phyloP scores from a whole-genome alignment of 768 basidiomycete genomes.

The Postia placenta region DNA sequence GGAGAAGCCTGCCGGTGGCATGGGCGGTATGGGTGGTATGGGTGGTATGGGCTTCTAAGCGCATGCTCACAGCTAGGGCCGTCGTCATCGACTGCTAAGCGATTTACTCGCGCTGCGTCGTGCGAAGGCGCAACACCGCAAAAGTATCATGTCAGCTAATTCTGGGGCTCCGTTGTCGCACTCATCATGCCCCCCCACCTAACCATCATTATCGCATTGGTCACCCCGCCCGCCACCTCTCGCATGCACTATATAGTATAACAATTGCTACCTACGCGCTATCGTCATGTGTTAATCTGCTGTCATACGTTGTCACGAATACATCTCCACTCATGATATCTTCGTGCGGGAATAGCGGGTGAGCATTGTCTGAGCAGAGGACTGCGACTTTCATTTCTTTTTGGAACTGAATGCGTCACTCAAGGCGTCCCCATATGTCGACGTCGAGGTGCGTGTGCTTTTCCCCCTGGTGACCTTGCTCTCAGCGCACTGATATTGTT shows the following conservation, averaged over 20 bases:
- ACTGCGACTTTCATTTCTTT: too few relatives aligned
- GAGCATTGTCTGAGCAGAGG: too few relatives aligned
- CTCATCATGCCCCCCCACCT: background rate
- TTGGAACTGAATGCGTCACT: too few relatives aligned
- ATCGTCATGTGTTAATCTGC: background rate
- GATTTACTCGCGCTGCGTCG: too few relatives aligned
- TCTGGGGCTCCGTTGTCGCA: background rate
- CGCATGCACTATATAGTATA: background rate
- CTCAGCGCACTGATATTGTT: too few relatives aligned
- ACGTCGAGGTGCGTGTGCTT: too few relatives aligned
- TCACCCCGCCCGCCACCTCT: too few relatives aligned
- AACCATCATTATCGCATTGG: too few relatives aligned
- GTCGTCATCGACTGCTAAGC: background rate
- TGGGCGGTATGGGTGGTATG: slow-evolving; percentile 43
- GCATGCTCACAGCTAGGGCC: background rate
- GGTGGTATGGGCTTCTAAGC: slow-evolving; percentile 10
- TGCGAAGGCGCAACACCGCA: too few relatives aligned
- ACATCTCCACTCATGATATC: background rate
- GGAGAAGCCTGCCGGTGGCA: slow-evolving; percentile 51
- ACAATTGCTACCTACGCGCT: background rate
- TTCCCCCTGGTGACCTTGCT: too few relatives aligned
- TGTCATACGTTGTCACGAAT: background rate
- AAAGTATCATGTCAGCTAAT: background rate
- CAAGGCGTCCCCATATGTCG: too few relatives aligned
- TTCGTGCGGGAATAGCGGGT: too few relatives aligned